Evolutionary conservation across 768 basidiomycete genomes (phyloP), one percentile per base, ranked within the genome.

Genomic region (Mycena sanguinolenta): DNA sequence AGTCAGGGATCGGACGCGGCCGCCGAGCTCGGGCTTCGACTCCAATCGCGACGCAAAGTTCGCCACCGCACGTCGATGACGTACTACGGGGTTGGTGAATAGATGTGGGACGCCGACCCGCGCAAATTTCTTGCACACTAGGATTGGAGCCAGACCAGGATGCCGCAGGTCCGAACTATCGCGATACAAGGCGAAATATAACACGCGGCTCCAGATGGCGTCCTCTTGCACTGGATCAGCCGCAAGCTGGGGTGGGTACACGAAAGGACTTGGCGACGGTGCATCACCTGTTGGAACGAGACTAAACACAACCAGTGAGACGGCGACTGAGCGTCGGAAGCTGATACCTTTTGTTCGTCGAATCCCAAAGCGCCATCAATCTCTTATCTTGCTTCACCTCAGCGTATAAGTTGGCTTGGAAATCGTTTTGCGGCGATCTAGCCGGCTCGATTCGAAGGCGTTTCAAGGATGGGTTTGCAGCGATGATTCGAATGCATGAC

Each of bases 61-160:
- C 3, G 1, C 3, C 30, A 46, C 16, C 1, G 28, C 53, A 4
- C 3, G 3, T 2, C 4, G n/a, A n/a, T n/a, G 16, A 27, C 10
- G 2, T 28, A 61, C 13, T 12, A 21, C 9, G 10, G 66, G 59
- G 30, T 19, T 32, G 32, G 25, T n/a, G 61, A 63, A 69, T 0
- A 69, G 53, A 28, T 63, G 55, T 1, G 61, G 67, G 19, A 52
- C 46, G 7, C 58, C 65, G 38, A 67, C 25, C 16, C 65, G 65
- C 65, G 42, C 38, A 34, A 70, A 70, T 36, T 4, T 44, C 44
- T 68, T 68, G 52, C 52, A 69, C 27, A 58, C 61, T 1, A 58
- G 49, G 21, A 69, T 61, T 25, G 66, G 60, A 5, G 30, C 27
- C 6, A 46, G 42, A 13, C 28, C 27, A 53, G 4, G 21, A 13